Evolutionary conservation across 768 basidiomycete species (phyloP).

Genomic region (Serpula lacrymans): DNA sequence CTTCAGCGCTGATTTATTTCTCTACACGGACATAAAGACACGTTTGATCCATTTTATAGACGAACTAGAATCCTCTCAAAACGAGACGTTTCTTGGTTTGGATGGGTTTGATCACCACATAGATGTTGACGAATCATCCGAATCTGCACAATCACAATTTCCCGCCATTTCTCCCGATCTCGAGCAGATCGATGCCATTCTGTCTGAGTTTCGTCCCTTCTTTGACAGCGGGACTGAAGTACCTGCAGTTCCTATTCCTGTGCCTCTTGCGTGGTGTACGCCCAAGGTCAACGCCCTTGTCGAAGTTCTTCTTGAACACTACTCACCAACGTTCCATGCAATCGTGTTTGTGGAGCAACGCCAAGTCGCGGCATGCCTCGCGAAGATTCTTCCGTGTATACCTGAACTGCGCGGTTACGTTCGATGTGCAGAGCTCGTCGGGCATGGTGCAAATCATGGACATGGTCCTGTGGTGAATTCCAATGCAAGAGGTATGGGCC

Average conservation of each 20-base stretch:
- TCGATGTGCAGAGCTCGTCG: slow-evolving; percentile 63
- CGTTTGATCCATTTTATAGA: slow-evolving; percentile 40
- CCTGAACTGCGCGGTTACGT: slow-evolving; percentile 56
- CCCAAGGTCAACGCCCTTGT: slow-evolving; percentile 68
- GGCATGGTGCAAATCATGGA: slow-evolving; percentile 54
- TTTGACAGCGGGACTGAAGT: slow-evolving; percentile 31
- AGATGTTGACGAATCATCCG: slow-evolving; percentile 25
- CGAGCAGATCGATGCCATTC: slow-evolving; percentile 44
- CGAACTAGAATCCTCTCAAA: slow-evolving; percentile 20
- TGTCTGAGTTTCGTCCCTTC: slow-evolving; percentile 41
- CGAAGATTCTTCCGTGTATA: slow-evolving; percentile 58
- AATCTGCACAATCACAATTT: too few relatives aligned
- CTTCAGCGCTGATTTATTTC: slow-evolving; percentile 70
- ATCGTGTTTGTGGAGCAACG: slow-evolving; percentile 89
- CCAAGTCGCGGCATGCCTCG: slow-evolving; percentile 70
- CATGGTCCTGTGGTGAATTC: slow-evolving; percentile 19
- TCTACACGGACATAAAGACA: slow-evolving; percentile 57
- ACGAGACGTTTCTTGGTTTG: slow-evolving; percentile 11
- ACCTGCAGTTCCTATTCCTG: slow-evolving; percentile 33
- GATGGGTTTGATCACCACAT: slow-evolving; percentile 17
- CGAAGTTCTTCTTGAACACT: slow-evolving; percentile 54
- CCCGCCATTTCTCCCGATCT: slow-evolving; percentile 38
- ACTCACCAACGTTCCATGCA: slow-evolving; percentile 61
- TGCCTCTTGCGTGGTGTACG: slow-evolving; percentile 63
- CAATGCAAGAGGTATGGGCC: slow-evolving; percentile 48